Evolutionary conservation across 805 yeast genomes (phyloP).

Genomic region (Yarrowia phangngaensis): DNA sequence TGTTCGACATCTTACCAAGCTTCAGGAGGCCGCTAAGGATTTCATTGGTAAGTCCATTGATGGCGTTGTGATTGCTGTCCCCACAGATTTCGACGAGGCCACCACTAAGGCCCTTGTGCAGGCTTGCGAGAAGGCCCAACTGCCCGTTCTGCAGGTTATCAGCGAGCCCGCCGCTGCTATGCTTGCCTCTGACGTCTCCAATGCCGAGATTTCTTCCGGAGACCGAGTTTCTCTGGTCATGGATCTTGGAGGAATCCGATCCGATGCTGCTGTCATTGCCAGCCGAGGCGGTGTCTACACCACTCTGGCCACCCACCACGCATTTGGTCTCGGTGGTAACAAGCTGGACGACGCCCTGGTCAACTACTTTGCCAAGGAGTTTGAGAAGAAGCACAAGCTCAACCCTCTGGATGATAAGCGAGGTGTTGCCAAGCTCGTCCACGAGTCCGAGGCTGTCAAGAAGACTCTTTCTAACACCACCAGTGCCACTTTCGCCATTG

Average conservation of each 20-base stretch:
- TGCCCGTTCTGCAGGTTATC: conserved; percentile 79
- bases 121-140: conserved; percentile 66
- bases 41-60: conserved; percentile 77
- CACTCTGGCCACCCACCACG: conserved; percentile 78
- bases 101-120: conserved; percentile 63
- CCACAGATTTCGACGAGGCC: conserved; percentile 74
- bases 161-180: conserved; percentile 92
- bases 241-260: conserved; percentile 93
- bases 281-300: conserved; percentile 94
- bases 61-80: conserved; percentile 84
- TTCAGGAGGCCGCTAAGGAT: conserved; percentile 87
- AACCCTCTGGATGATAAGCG: conserved; percentile 79
- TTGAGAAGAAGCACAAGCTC: conserved; percentile 77
- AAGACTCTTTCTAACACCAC: conserved; percentile 88
- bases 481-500: conserved; percentile 86
- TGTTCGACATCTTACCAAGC: conserved; percentile 75
- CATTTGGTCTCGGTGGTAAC: conserved; percentile 81
- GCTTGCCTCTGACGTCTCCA: conserved; percentile 46
- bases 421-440: conserved; percentile 81
- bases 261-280: conserved; percentile 91
- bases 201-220: conserved; percentile 39
- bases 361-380: conserved; percentile 87
- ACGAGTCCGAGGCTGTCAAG: conserved; percentile 78
- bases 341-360: conserved; percentile 73
- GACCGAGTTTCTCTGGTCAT: conserved; percentile 87